A percentile compares a stretch with the other conserved stretches of the same genome.
phyloP scores from a whole-genome alignment of 1,139 yeast species.

The Yamadazyma triangularis region DNA sequence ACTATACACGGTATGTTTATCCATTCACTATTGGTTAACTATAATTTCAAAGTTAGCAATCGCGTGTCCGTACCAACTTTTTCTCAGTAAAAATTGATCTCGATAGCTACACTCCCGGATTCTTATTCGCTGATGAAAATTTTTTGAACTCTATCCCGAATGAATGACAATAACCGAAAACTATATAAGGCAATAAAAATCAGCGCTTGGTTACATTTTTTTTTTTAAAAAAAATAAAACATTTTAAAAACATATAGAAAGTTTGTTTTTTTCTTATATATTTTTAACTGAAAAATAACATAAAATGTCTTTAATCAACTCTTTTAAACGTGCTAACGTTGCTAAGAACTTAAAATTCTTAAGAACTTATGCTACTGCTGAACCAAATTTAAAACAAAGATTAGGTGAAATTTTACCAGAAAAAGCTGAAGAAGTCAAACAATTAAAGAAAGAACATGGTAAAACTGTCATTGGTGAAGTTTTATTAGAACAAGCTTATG shows the following conservation, averaged over 20 bases:
- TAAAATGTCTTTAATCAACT: slow-evolving; percentile 11
- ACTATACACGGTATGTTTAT: too few relatives aligned
- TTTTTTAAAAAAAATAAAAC: too few relatives aligned
- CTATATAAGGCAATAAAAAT: background rate
- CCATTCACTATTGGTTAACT: too few relatives aligned
- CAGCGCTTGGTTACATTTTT: too few relatives aligned
- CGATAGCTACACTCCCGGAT: background rate
- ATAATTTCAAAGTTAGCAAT: background rate
- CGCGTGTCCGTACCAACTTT: background rate
- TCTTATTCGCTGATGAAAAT: background rate
- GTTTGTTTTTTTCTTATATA: slow-evolving; percentile 1
- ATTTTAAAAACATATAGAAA: too few relatives aligned
- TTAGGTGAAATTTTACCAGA: slow-evolving; percentile 91
- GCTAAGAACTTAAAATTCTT: slow-evolving; percentile 7
- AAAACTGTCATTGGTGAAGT: slow-evolving; percentile 92
- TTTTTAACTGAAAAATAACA: background rate
- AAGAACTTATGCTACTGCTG: slow-evolving; percentile 14
- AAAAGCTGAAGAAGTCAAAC: slow-evolving; percentile 87
- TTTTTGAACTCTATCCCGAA: background rate
- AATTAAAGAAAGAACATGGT: slow-evolving; percentile 85
- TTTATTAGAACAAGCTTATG: slow-evolving; percentile 92
- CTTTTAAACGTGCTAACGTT: slow-evolving; percentile 10
- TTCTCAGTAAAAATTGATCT: background rate
- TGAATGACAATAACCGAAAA: background rate
- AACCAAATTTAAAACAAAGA: slow-evolving; percentile 75